Evolutionary conservation across 2,329 filamentous ascomycete genomes (phyloP), one percentile per base, ranked within the genome.

Genomic region (Stagonosporopsis rhizophila): DNA sequence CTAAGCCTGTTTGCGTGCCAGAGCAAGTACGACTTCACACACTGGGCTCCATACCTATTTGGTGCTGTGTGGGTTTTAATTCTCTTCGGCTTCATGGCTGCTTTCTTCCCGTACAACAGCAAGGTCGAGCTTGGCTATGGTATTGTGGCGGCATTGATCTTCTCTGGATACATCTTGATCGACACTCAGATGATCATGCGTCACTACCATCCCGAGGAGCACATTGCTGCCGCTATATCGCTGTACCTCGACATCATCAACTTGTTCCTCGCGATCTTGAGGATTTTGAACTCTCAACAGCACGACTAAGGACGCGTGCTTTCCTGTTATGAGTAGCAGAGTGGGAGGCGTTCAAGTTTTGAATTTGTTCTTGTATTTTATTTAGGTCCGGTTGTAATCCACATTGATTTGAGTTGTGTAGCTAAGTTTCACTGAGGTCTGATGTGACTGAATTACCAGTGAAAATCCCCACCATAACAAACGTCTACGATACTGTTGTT

Each of bases 231-330:
- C 45, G 89, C 91, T 9, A 96, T 99, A 77, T 95, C 91, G 73
- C 84, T 99, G 44, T 99, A 99, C 76, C 85, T 99, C 45, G 94
- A 98, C 76, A 88, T 98, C 63, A 91, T 98, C 82, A 99, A 99
- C 84, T 79, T 99, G 65, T 99, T 99, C 86, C 83, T 99, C 65
- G 89, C 92, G 49, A 99, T 99, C 72, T 82, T 99, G 72, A 86
- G 95, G 72, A 98, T 99, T 68, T 82, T 99, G 72, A 99, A 99
- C 83, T 96, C 89, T 81, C 91, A 96, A 83, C 89, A 87, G 74
- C 94, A 96, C 79, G 96, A 97, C 84, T 98, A 87, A 56, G 46
- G 4, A 23, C 4, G 3, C 6, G 5, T 20, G 9, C 2, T 27
- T 9, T 8, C 32, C 15, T 23, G 28, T 8, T 17, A 19, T 22